These are phyloP conservation scores for Elymus sibiricus DNA, from an alignment of 176 grass and related monocot species.

Conservation along the genomic window DNA sequence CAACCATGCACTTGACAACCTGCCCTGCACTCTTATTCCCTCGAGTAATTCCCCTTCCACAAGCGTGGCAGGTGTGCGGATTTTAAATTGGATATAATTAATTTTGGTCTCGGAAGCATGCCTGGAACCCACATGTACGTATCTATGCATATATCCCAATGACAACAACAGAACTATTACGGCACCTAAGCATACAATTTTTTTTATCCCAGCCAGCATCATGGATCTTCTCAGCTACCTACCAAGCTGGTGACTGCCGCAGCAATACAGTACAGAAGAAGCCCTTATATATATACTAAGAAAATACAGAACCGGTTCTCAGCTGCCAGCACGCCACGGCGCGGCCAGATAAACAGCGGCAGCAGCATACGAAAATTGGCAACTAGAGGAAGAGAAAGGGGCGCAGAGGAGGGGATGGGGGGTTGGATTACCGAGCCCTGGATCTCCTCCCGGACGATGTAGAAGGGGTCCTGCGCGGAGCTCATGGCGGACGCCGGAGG, in stretches of 20 bases:
- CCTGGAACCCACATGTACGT: no score
- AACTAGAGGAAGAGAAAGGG: not conserved
- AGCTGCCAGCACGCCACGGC: not conserved
- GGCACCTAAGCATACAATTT: no score
- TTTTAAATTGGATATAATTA: no score
- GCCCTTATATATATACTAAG: not conserved
- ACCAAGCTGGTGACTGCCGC: not conserved
- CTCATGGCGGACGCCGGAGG: slow-evolving; percentile 14
- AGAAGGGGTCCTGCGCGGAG: slow-evolving; percentile 57
- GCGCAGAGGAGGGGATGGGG: not conserved
- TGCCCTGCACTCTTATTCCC: not conserved
- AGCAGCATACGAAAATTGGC: no score
- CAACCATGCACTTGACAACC: not conserved
- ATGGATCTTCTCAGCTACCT: not conserved
- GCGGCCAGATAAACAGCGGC: not conserved
- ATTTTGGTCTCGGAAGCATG: no score
- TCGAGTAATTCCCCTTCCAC: not conserved
- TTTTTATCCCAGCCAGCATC: not conserved
- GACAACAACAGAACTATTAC: no score
- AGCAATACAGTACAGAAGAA: not conserved
- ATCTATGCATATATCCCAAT: no score
- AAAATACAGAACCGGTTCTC: not conserved
- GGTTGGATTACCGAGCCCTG: slow-evolving; percentile 41
- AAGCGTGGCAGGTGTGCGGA: no score
- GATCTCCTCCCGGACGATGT: slow-evolving; percentile 65